phyloP scores from a whole-genome alignment of 352 stramenopile species.

The Globisporangium lucens region DNA sequence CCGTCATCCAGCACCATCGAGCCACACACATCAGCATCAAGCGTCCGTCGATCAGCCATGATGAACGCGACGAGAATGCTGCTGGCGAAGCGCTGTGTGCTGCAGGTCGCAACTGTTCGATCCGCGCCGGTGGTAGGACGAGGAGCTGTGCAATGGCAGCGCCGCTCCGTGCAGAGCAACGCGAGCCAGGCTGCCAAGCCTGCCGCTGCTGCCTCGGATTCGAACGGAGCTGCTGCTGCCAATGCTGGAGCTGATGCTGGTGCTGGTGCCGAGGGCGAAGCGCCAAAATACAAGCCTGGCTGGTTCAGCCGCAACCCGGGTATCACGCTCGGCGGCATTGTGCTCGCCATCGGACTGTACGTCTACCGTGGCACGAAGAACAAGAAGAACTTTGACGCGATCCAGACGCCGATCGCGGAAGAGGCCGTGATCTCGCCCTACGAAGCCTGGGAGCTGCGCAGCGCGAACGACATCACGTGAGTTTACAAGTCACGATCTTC shows the following conservation, averaged over 20 bases:
- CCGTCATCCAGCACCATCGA: not conserved
- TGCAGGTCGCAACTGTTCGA: not conserved
- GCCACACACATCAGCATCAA: constrained; percentile 2
- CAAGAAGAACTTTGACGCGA: constrained; percentile 79
- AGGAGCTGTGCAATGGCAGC: constrained; percentile 2
- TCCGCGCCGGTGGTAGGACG: not conserved
- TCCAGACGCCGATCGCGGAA: constrained; percentile 74
- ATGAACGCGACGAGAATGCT: constrained; percentile 11
- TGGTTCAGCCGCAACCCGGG: constrained; percentile 86
- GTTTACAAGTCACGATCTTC: not conserved
- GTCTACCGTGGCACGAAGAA: constrained; percentile 68
- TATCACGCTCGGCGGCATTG: constrained; percentile 65
- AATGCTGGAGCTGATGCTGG: not conserved
- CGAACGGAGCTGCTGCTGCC: constrained; percentile 2
- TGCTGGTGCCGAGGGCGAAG: constrained; percentile 29
- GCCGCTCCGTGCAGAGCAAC: constrained; percentile 10
- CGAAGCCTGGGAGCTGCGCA: constrained; percentile 82
- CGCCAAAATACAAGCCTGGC: constrained; percentile 78
- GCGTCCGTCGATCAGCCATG: not conserved
- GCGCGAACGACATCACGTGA: constrained; percentile 78
- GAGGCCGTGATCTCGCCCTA: constrained; percentile 77
- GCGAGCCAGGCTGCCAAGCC: not conserved
- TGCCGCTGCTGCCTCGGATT: constrained; percentile 1
- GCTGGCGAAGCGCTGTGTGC: constrained; percentile 1
- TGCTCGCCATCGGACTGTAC: constrained; percentile 65